Percentiles rank a stretch among this genome's conserved stretches.
These are phyloP conservation scores for Phytophthora cactorum DNA, from an alignment of 352 stramenopile species.

Conservation along the genomic window DNA sequence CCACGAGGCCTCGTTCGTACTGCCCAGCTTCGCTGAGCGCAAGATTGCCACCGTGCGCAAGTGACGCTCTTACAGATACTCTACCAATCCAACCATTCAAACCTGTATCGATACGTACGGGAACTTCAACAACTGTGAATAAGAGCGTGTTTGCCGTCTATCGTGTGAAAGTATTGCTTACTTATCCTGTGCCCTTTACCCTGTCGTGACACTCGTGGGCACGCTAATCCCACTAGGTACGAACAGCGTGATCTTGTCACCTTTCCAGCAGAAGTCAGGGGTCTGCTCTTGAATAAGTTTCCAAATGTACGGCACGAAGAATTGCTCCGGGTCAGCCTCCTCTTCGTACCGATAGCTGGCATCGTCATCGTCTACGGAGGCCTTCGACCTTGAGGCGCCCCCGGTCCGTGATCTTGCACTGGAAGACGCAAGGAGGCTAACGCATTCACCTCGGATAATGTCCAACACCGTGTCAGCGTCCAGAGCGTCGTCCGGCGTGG, in stretches of 20 bases:
- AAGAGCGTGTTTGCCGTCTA: slow-evolving; percentile 29
- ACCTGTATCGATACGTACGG: background rate
- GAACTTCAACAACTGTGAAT: slow-evolving; percentile 34
- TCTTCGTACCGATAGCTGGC: slow-evolving; percentile 85
- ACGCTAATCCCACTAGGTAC: slow-evolving; percentile 29
- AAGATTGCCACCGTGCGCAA: slow-evolving; percentile 85
- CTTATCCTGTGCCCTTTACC: slow-evolving; percentile 9
- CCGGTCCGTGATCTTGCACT: slow-evolving; percentile 29
- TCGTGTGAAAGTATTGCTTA: background rate
- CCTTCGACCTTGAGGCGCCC: slow-evolving; percentile 16
- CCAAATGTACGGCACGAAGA: slow-evolving; percentile 86
- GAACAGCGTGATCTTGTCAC: slow-evolving; percentile 85
- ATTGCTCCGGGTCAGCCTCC: slow-evolving; percentile 70
- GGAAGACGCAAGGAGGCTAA: slow-evolving; percentile 63
- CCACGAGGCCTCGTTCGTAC: slow-evolving; percentile 96
- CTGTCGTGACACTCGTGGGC: slow-evolving; percentile 23
- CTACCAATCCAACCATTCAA: slow-evolving; percentile 5
- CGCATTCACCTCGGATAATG: slow-evolving; percentile 74
- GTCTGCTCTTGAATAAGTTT: slow-evolving; percentile 76
- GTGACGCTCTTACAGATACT: slow-evolving; percentile 44
- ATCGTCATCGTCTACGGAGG: slow-evolving; percentile 51
- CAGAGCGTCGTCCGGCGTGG: slow-evolving; percentile 49
- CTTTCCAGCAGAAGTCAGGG: slow-evolving; percentile 80
- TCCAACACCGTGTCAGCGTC: slow-evolving; percentile 70
- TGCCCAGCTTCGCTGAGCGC: slow-evolving; percentile 94